These are phyloP conservation scores for Lithospermum erythrorhizon DNA, from an alignment of 257 asterid genomes.

Conservation along the genomic window DNA sequence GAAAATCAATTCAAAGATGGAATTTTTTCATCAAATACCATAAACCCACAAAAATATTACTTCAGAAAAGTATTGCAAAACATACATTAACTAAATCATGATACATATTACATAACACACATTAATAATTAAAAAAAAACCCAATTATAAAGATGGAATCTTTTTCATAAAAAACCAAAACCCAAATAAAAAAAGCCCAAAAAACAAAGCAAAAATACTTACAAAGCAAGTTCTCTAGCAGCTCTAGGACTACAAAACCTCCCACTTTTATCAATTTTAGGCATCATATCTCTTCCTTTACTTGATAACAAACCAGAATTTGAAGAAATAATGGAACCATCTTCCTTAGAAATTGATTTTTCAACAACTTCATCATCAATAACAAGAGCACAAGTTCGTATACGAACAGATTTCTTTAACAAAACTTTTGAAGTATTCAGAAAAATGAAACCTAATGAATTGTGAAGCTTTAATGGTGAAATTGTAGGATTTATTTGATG, in stretches of 20 bases:
- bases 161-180: background rate
- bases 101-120: too few relatives aligned
- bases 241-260: constrained; percentile 89
- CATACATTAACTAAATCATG: too few relatives aligned
- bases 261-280: constrained; percentile 78
- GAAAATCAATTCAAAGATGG: background rate
- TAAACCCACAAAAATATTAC: background rate
- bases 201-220: background rate
- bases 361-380: constrained; percentile 14
- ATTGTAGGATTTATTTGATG: background rate
- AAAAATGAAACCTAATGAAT: background rate
- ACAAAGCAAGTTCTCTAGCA: constrained; percentile 89
- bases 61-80: background rate
- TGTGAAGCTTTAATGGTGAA: background rate
- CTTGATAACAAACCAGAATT: background rate
- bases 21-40: background rate
- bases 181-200: background rate
- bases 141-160: too few relatives aligned
- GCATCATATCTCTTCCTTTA: constrained; percentile 28
- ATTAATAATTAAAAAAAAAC: too few relatives aligned
- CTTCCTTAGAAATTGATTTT: constrained; percentile 9
- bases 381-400: constrained; percentile 10
- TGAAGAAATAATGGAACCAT: background rate
- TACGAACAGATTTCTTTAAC: background rate
- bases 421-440: background rate